These are phyloP conservation scores for Lachancea waltii DNA, from an alignment of 805 yeast species.

Conservation along the genomic window DNA sequence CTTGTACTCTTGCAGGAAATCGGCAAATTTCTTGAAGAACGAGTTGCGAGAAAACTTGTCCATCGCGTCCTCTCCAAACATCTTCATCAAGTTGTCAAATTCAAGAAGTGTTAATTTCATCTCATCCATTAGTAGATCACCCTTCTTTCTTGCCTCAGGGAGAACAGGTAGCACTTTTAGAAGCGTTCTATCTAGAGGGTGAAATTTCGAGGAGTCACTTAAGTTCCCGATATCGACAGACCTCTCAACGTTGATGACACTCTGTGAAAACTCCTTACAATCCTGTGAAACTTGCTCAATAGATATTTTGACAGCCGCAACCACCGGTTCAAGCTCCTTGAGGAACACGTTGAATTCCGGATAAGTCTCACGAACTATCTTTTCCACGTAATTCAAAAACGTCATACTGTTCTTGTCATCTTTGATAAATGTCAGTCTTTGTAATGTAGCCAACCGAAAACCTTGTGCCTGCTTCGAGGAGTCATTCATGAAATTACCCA, in stretches of 20 bases:
- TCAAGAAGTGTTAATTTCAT: slow-evolving; percentile 55
- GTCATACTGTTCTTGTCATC: slow-evolving; percentile 84
- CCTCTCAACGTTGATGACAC: slow-evolving; percentile 61
- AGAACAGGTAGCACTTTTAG: slow-evolving; percentile 55
- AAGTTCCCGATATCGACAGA: slow-evolving; percentile 79
- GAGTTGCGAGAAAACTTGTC: slow-evolving; percentile 61
- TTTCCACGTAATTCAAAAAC: slow-evolving; percentile 88
- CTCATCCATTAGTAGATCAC: slow-evolving; percentile 57
- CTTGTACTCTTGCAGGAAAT: slow-evolving; percentile 71
- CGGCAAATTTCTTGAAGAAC: slow-evolving; percentile 75
- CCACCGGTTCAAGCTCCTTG: slow-evolving; percentile 59
- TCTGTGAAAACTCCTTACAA: slow-evolving; percentile 54
- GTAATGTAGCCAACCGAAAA: slow-evolving; percentile 83
- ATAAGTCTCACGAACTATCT: slow-evolving; percentile 72
- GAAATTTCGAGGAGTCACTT: slow-evolving; percentile 64
- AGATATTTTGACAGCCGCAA: slow-evolving; percentile 61
- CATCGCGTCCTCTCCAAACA: slow-evolving; percentile 81
- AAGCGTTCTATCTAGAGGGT: slow-evolving; percentile 75
- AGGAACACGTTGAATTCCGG: slow-evolving; percentile 72
- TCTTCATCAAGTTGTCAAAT: slow-evolving; percentile 65
- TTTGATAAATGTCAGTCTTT: slow-evolving; percentile 82
- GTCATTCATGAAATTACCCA: slow-evolving; percentile 96
- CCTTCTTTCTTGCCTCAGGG: slow-evolving; percentile 69
- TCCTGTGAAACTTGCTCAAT: slow-evolving; percentile 76
- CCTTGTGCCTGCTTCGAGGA: slow-evolving; percentile 89